A percentile compares a stretch with the other conserved stretches of the same genome.
Evolutionary conservation across 805 yeast genomes (phyloP).

Genomic region (Nakazawaea anatomiae): DNA sequence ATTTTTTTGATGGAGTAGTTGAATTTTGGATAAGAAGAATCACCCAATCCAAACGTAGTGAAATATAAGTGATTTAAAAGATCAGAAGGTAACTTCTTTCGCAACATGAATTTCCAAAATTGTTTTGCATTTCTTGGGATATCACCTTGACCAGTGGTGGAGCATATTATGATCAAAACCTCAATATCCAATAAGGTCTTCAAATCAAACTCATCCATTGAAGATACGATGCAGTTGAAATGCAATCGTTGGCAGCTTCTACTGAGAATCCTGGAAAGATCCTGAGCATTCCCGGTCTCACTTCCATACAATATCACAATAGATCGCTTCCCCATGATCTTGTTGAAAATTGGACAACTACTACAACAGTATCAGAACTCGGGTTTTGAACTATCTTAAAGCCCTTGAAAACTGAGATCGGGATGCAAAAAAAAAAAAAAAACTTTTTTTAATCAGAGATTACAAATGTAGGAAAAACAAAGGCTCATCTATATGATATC

Average conservation of each 20-base stretch:
- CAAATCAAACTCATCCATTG: conserved; percentile 58
- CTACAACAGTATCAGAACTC: no score
- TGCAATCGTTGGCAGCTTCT: conserved; percentile 48
- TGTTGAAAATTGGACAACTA: not conserved
- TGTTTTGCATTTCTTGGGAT: conserved; percentile 71
- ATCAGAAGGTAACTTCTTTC: conserved; percentile 53
- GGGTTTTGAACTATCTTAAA: no score
- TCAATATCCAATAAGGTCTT: conserved; percentile 44
- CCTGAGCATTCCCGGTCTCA: conserved; percentile 90
- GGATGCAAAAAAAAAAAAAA: no score
- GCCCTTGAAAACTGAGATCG: no score
- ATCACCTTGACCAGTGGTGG: conserved; percentile 96
- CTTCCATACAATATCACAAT: conserved; percentile 78
- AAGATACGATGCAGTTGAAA: conserved; percentile 39
- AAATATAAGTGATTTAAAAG: conserved; percentile 56
- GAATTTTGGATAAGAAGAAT: conserved; percentile 82
- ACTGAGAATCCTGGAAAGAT: conserved; percentile 64
- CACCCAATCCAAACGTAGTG: conserved; percentile 88
- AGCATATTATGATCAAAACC: conserved; percentile 54
- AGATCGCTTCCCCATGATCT: conserved; percentile 14
- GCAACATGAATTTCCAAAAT: conserved; percentile 71
- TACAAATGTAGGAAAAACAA: no score
- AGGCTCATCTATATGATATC: no score
- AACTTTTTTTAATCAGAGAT: no score
- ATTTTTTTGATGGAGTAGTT: conserved; percentile 85